A percentile compares a stretch with the other conserved stretches of the same genome.
These are phyloP conservation scores for Sphaerobolus stellatus DNA, from an alignment of 1,284 basidiomycete genomes.

Conservation along the genomic window DNA sequence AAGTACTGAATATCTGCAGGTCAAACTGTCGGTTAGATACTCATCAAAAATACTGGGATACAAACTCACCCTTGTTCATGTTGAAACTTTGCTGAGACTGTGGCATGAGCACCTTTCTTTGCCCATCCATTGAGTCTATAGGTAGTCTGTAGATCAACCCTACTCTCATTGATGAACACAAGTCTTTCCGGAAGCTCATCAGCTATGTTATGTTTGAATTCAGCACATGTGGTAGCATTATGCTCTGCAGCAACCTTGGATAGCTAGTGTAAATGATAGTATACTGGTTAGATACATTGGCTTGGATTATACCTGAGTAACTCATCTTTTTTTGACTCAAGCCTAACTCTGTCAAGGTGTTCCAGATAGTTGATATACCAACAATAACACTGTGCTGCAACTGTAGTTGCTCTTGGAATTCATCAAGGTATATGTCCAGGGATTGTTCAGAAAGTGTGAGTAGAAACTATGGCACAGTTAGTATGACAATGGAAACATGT, in stretches of 20 bases:
- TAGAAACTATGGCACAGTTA: constrained; percentile 10
- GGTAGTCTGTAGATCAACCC: constrained; percentile 11
- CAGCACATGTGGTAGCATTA: not conserved
- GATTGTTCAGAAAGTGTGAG: not conserved
- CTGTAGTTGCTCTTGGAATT: constrained; percentile 6
- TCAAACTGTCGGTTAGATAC: no score
- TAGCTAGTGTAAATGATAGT: not conserved
- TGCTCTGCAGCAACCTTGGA: constrained; percentile 2
- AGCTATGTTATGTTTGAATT: not conserved
- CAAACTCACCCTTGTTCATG: constrained; percentile 13
- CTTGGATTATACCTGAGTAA: not conserved
- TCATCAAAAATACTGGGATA: no score
- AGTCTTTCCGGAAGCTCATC: constrained; percentile 13
- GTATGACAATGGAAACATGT: not conserved
- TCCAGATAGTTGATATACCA: constrained; percentile 6
- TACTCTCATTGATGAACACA: constrained; percentile 19
- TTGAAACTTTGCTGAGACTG: constrained; percentile 9
- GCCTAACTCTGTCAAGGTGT: constrained; percentile 5
- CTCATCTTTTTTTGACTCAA: not conserved
- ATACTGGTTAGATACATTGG: not conserved
- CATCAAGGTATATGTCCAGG: constrained; percentile 15
- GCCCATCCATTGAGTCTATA: constrained; percentile 11
- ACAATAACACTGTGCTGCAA: constrained; percentile 1
- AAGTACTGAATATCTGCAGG: no score
- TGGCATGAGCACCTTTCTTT: constrained; percentile 10